Base-by-base conservation (phyloP, 1,139 yeast species). In the Hyphopichia khmerensis region DNA sequence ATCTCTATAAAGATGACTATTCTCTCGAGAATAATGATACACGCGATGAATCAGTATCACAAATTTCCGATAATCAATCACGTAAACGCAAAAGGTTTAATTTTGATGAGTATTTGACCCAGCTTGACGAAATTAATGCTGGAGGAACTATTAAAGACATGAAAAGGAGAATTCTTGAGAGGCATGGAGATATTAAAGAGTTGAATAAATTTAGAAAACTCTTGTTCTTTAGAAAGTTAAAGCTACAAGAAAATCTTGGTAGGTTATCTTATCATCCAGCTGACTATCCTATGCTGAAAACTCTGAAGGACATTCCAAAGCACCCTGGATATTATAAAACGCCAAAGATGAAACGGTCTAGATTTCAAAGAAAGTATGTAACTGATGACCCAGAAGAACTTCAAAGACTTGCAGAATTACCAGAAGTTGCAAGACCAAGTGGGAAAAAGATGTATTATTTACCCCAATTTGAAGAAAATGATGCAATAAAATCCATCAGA, bases 211-310 rank as follows among this genome's bases (percentile, higher is more conserved):
- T 17, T 14, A 16, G 18, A 7, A 30, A 30, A 15, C 18, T 8
- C 10, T 14, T 15, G 6, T 14, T 15, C 17, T 16, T n/a, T 17
- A 32, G 23, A 19, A 29, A 36, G 19, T 42, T 53, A 8, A 43
- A 34, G 4, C 32, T 45, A 2, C 51, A 47, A 38, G 34, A 37
- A 4, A 40, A 42, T 18, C 23, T 39, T 2, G 39, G 40, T 11
- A 36, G 43, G 2, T 30, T 48, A 27, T 24, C 40, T 3, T 51
- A 53, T 53, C 39, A 35, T 14, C 40, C 29, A 8, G 15, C 14
- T 11, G 37, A 23, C 13, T 24, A 26, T 14, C 33, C 33, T n/a
- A 3, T 8, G n/a, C 4, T 4, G 4, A 26, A 9, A 11, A 13
- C 13, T 9, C 7, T 14, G 3, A 29, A 29, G 5, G 16, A 14